Base-by-base conservation (phyloP, 352 stramenopile species). In the Globisporangium orthogonon region DNA sequence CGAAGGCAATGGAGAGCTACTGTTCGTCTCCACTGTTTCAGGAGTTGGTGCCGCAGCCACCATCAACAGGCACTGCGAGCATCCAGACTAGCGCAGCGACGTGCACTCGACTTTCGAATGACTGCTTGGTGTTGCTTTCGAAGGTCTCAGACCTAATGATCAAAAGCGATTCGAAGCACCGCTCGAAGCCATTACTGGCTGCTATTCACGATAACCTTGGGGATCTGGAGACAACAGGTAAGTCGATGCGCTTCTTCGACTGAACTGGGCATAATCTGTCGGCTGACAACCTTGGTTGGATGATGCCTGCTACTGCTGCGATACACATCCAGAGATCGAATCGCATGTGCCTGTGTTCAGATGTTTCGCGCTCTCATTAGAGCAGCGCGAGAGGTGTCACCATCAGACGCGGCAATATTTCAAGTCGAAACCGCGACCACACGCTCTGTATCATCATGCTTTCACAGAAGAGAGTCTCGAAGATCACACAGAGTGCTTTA, bases 361-460 rank as follows among this genome's bases (percentile, higher is more conserved):
- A 18, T 54, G 52, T 40, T 63, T 69, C 15, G 51, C 63, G 9
- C 29, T 76, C n/a, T 57, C 62, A 28, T 11, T 37, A 7, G 37
- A 46, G 0, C 58, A 84, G 17, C 18, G n/a, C 17, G 15, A 50
- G 13, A 23, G 35, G 6, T 57, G 60, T 39, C 23, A 40, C 4
- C 7, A 28, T 2, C 69, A 69, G 18, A 54, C 73, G 10, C 46
- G 55, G 31, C 44, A 23, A 30, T 87, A 87, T 47, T 84, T 81
- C 50, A 50, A 50, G 15, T 45, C 53, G 0, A 58, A 71, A 4
- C 52, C 63, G 35, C 73, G 74, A 14, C 77, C 77, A n/a, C 54
- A 33, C 1, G 65, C 63, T 3, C 52, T 86, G 15, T 87, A 87
- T 44, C 70, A 63, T 2, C 77, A 87, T 33, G 48, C n/a, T 9